phyloP scores from a whole-genome alignment of 148 eudicot genomes.

The Camellia japonica region DNA sequence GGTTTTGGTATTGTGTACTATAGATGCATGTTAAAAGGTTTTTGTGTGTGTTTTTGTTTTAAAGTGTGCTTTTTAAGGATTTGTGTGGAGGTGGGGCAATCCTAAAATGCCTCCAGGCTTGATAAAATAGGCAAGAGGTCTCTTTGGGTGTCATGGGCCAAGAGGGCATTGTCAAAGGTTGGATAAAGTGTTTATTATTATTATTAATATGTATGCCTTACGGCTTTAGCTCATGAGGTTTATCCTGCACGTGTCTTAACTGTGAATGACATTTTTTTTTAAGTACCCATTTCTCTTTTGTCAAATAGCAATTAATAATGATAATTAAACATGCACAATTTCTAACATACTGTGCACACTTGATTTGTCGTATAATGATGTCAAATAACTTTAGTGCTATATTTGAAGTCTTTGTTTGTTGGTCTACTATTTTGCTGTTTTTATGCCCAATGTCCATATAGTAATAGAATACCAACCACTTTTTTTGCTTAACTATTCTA shows the following conservation, averaged over 20 bases:
- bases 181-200: no score
- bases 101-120: not conserved
- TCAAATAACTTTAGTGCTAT: not conserved
- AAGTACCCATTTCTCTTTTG: not conserved
- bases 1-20: not conserved
- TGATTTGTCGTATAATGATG: not conserved
- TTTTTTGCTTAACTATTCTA: not conserved
- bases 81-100: not conserved
- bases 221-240: not conserved
- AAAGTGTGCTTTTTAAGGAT: not conserved
- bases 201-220: no score
- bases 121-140: not conserved
- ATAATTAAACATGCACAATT: not conserved
- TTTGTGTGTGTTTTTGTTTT: not conserved
- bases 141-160: not conserved
- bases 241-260: not conserved
- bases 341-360: not conserved
- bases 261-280: not conserved
- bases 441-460: not conserved
- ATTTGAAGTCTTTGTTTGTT: not conserved
- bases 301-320: not conserved
- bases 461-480: not conserved
- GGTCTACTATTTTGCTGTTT: constrained; percentile 1
- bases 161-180: not conserved
- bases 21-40: not conserved